Base-by-base conservation (phyloP, 257 asterid species). In the Petunia axillaris region DNA sequence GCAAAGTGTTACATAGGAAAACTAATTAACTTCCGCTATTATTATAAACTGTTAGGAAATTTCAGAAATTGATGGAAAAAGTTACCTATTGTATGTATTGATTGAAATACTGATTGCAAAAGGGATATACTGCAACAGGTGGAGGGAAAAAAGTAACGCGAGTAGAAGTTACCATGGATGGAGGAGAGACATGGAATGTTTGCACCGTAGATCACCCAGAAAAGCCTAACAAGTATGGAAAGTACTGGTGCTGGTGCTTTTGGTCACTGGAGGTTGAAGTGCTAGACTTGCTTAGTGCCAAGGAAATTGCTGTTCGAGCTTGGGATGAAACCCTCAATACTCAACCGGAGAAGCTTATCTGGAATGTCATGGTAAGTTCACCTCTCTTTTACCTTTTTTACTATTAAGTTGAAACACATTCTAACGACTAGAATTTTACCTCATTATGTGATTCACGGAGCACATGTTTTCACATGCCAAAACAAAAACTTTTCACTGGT, bases 191-290 rank as follows among this genome's bases (percentile, higher is more conserved):
- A 10, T 95, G 99, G 99, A 83, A 82, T 13, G 87, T 89, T 0
- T 85, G 96, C 41, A 39, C 46, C 0, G n/a, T 95, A 70, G 96
- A 93, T 78, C 94, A 84, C 81, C 96, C 84, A 0, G 99, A 93
- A 80, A 93, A 88, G 87, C 88, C 94, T 0, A 95, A 73, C 78
- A 95, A 91, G 67, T 95, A 92, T 52, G 98, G 97, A 11, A 93
- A 88, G 37, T 93, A 91, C 78, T 95, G 99, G 99, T 93, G 98
- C 63, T 95, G 98, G 99, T 95, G 99, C 74, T 95, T 95, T 79
- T 95, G 99, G 99, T 88, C 95, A 0, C 65, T 93, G 8, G 95
- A 95, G 81, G 95, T 93, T 1, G 99, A 95, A 85, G 97, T 93
- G 60, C 86, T 92, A 36, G 97, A 91, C 83, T 68, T 95, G n/a